Conservation (phyloP, 441 rosid species). For the Lagerstroemia fauriei region DNA sequence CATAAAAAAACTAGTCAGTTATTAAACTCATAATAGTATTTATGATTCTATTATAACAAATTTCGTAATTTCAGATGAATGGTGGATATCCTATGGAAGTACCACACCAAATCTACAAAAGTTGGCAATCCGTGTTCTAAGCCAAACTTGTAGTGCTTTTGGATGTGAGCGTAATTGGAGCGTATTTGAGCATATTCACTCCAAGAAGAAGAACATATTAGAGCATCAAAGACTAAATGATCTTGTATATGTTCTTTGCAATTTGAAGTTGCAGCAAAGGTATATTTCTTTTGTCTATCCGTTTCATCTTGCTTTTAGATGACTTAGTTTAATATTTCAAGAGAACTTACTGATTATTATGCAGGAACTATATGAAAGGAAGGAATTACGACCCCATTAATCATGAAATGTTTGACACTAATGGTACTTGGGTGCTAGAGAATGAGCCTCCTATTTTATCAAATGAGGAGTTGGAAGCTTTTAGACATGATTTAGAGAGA, state of each 20-base stretch:
- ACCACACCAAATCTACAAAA: background rate
- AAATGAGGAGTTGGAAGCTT: no score
- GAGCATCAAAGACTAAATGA: background rate
- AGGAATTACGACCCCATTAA: background rate
- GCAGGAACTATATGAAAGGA: background rate
- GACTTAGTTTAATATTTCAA: background rate
- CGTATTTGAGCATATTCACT: no score
- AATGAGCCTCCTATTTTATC: background rate
- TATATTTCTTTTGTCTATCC: no score
- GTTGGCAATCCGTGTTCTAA: background rate
- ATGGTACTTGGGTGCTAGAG: background rate
- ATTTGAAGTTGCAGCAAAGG: background rate
- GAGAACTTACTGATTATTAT: background rate
- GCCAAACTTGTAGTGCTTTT: no score
- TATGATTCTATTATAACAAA: background rate
- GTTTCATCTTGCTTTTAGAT: background rate
- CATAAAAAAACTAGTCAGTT: no score
- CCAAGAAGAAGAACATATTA: background rate
- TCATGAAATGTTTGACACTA: background rate
- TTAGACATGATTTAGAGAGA: no score
- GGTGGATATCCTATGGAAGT: conserved; percentile 4
- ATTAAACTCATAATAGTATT: background rate
- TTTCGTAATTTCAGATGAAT: background rate
- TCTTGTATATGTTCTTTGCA: no score
- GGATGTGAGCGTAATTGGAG: no score